phyloP scores from a whole-genome alignment of 1,284 basidiomycete genomes.

The Ceratorhiza oryzae-sativae region DNA sequence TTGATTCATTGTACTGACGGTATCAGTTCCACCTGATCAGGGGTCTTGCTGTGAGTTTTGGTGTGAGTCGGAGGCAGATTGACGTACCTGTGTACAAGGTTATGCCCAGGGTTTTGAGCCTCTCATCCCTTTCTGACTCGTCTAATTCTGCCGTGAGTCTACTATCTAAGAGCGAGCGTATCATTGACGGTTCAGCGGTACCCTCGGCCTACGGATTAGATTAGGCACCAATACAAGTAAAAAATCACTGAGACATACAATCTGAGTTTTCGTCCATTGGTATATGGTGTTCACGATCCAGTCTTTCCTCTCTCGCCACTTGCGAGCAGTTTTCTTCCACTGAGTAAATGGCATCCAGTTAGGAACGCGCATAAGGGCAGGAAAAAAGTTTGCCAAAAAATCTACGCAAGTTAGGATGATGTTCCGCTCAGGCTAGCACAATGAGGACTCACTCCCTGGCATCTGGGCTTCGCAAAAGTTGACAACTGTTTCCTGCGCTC shows the following conservation, averaged over 20 bases:
- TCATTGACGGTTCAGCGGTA: constrained; percentile 13
- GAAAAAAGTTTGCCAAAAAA: constrained; percentile 18
- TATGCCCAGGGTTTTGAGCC: constrained; percentile 1
- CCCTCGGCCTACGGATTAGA: not conserved
- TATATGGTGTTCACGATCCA: constrained; percentile 8
- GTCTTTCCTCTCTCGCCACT: constrained; percentile 18
- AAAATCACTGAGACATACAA: constrained; percentile 30
- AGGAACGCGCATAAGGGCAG: constrained; percentile 20
- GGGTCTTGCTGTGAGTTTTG: not conserved
- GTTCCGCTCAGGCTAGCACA: not conserved
- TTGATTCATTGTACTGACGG: not conserved
- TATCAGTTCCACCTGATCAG: constrained; percentile 24
- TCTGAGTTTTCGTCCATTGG: constrained; percentile 17
- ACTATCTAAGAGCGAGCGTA: constrained; percentile 8
- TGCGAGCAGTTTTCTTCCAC: constrained; percentile 21
- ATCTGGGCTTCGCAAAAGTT: constrained; percentile 2
- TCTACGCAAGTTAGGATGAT: not conserved
- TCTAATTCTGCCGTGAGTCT: not conserved
- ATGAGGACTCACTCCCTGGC: not conserved
- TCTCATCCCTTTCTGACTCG: not conserved
- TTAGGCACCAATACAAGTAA: no score
- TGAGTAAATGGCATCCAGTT: constrained; percentile 34
- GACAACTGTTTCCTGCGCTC: not conserved
- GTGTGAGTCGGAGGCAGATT: not conserved
- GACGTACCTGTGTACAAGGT: not conserved